These are phyloP conservation scores for Fusarium liriodendri DNA, from an alignment of 2,329 filamentous ascomycete genomes.

Conservation along the genomic window DNA sequence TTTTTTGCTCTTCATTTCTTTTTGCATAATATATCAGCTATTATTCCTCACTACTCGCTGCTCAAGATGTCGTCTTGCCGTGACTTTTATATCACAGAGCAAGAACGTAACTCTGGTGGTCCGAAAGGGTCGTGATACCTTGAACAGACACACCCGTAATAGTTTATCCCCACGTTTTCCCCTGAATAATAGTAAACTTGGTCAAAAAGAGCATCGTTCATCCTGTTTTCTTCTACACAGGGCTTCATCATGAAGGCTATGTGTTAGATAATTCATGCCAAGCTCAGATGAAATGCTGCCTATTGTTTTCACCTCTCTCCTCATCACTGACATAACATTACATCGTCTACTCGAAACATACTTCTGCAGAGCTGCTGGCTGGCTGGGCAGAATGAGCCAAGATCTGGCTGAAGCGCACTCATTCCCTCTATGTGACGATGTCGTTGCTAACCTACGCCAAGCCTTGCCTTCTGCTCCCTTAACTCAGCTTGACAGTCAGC, in stretches of 20 bases:
- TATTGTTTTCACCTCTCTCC: not conserved
- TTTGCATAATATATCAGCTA: not conserved
- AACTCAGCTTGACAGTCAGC: not conserved
- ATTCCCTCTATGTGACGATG: not conserved
- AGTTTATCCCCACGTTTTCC: not conserved
- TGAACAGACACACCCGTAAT: not conserved
- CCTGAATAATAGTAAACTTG: not conserved
- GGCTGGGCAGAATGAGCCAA: not conserved
- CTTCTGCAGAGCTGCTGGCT: not conserved
- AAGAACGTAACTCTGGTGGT: not conserved
- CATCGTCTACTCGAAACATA: not conserved
- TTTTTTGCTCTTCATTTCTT: not conserved
- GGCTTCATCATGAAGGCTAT: too few relatives aligned
- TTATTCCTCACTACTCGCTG: not conserved
- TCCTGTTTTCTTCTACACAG: not conserved
- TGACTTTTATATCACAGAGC: not conserved
- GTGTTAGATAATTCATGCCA: not conserved
- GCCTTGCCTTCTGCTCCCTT: not conserved
- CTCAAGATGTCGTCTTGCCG: not conserved
- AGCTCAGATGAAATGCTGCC: not conserved
- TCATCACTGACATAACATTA: not conserved
- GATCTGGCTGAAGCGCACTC: not conserved
- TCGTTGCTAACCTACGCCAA: not conserved
- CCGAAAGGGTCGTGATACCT: not conserved
- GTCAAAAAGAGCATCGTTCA: not conserved